Evolutionary conservation across 2,329 filamentous ascomycete genomes (phyloP), one percentile per base, ranked within the genome.

Genomic region (Aspergillus pseudoglaucus): DNA sequence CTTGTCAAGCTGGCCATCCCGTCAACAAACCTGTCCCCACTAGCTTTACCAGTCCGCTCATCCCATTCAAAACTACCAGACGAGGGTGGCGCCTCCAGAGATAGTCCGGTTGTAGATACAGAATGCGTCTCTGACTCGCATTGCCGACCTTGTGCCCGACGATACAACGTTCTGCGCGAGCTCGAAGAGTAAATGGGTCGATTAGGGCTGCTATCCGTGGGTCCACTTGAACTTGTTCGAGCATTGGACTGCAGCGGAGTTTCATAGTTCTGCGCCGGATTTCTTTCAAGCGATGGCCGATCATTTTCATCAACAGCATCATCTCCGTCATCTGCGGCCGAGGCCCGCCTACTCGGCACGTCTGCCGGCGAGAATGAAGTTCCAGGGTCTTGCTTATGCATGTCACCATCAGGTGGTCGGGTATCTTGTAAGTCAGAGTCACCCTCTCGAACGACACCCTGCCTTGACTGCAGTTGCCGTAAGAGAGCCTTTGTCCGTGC

Each of bases 41-140:
- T 45, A 6, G 48, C 18, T 10, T 47, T 46, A 2, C 47, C 50
- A n/a, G 41, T 52, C 17, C 51, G 42, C 17, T 56, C 54, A 45
- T 52, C 54, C 54, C 54, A 54, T 30, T 53, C 52, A 35, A 54
- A 56, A 15, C 44, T 49, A 20, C 44, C 45, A 17, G 47, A 47
- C 8, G 42, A 54, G 78, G 77, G 46, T 64, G 68, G 45, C 2
- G 49, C 43, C 17, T 47, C 48, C 17, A 48, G 33, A 15, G 49
- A 45, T 6, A 48, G 32, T 17, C 23, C 40, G 9, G 46, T 38
- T 12, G 23, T 38, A 25, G 14, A 37, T n/a, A 27, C 42, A n/a
- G 45, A 37, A 35, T 39, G 45, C 35, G 22, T 46, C 18, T 46
- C 27, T 25, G 40, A 17, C 5, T 25, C 40, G 14, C 22, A 20